A percentile compares a stretch with the other conserved stretches of the same genome.
These are phyloP conservation scores for Fusarium incarnatum DNA, from an alignment of 2,329 filamentous ascomycete genomes.

Conservation along the genomic window DNA sequence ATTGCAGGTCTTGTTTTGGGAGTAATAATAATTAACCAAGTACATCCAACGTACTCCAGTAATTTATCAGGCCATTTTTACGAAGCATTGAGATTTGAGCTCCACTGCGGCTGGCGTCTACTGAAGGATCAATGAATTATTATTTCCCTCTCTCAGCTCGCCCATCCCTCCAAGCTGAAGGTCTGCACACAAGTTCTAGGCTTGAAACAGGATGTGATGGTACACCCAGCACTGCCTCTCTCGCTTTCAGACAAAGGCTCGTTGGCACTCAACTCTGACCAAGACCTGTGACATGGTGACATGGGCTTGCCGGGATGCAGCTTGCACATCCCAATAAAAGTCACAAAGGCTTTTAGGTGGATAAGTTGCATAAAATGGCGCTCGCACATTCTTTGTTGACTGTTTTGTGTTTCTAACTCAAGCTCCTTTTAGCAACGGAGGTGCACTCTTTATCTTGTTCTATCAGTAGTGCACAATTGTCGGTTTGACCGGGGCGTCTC, in stretches of 20 bases:
- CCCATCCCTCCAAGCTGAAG: neutral
- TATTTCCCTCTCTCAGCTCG: neutral
- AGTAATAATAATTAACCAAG: neutral
- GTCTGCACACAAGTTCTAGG: neutral
- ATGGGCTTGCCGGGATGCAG: constrained; percentile 18
- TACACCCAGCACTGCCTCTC: neutral
- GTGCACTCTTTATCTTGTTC: neutral
- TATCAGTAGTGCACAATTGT: neutral
- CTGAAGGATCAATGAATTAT: neutral
- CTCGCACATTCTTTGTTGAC: constrained; percentile 15
- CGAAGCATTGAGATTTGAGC: constrained; percentile 22
- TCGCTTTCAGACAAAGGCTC: neutral
- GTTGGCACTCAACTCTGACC: constrained; percentile 1
- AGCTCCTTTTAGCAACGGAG: neutral
- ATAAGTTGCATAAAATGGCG: constrained; percentile 35
- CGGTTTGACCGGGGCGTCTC: neutral
- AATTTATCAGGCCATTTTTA: neutral
- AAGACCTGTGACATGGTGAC: constrained; percentile 14
- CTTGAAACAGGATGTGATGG: neutral
- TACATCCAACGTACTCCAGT: neutral
- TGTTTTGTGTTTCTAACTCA: constrained; percentile 29
- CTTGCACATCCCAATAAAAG: constrained; percentile 39
- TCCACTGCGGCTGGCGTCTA: constrained; percentile 26
- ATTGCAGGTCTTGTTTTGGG: neutral
- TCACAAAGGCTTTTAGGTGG: constrained; percentile 4